Evolutionary conservation across 192 early-diverging fungal genomes (phyloP), one percentile per base, ranked within the genome.

Genomic region (Podila horticola): DNA sequence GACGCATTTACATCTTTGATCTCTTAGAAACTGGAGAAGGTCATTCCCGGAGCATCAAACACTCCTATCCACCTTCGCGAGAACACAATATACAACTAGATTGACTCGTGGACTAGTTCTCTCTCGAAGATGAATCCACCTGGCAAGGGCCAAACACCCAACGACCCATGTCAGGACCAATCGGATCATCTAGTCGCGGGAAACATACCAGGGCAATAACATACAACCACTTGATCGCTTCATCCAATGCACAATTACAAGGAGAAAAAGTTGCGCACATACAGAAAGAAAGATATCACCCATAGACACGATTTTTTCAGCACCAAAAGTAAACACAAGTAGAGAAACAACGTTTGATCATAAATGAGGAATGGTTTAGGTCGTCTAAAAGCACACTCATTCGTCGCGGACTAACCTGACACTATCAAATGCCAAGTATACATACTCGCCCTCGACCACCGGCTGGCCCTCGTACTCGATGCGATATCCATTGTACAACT

Each of bases 11-110:
- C 28, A 9, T 31, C 67, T 26, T 31, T 3, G 10, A 3, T 26
- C 30, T 15, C n/a, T n/a, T 81, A 87, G 79, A 91, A 90, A 58
- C 88, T 90, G 74, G 89, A 92, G 74, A 93, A 94, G 88, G 73
- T 79, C 31, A 87, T 94, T 50, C 93, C 93, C 33, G 91, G 83
- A 9, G 83, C 91, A 20, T 88, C 92, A 63, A 81, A 38, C 66
- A 79, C 76, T 28, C 76, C 76, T 29, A 68, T 79, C 38, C 76
- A 79, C 28, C 76, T 79, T 60, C 76, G 76, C 30, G 60, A 79
- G 76, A 72, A 69, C 58, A 79, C 76, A 33, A 79, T 79, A 52
- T 79, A 79, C 52, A 79, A 79, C 66, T 79, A 79, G 70, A 68
- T 48, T 33, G 12, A 45, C 41, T 17, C 41, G 4, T 45, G 41